Evolutionary conservation across 306 rosid species (phyloP).

Genomic region (Heteromeles arbutifolia): DNA sequence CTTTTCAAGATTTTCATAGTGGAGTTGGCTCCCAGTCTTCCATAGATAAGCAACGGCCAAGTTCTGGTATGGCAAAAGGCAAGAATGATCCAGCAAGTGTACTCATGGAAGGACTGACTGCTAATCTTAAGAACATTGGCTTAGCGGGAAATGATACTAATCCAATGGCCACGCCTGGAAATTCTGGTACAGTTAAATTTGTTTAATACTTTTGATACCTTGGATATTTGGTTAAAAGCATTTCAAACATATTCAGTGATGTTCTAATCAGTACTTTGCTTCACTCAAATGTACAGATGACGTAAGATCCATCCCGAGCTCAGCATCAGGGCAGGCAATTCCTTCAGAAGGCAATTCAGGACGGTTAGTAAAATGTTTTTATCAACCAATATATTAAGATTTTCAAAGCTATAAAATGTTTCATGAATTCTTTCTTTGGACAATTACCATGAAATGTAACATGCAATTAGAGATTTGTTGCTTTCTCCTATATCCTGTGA

Average conservation of each 20-base stretch:
- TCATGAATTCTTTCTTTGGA: background rate
- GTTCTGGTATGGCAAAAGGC: background rate
- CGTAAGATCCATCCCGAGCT: constrained; percentile 36
- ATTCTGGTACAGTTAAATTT: constrained; percentile 45
- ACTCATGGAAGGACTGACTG: constrained; percentile 26
- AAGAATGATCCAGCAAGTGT: constrained; percentile 22
- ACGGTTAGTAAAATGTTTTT: constrained; percentile 35
- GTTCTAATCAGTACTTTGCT: constrained; percentile 1
- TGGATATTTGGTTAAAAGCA: constrained; percentile 1
- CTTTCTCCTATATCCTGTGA: constrained; percentile 1
- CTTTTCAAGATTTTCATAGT: constrained; percentile 43
- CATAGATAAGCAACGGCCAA: constrained; percentile 29
- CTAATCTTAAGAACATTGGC: constrained; percentile 32
- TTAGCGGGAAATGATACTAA: constrained; percentile 29
- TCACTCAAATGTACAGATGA: constrained; percentile 19
- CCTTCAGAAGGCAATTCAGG: constrained; percentile 35
- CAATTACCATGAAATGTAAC: constrained; percentile 12
- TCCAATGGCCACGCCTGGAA: constrained; percentile 33
- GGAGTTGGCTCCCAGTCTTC: constrained; percentile 40
- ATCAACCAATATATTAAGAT: constrained; percentile 3
- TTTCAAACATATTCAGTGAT: constrained; percentile 5
- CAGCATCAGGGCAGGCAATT: constrained; percentile 52
- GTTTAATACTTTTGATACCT: background rate
- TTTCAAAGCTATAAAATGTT: background rate
- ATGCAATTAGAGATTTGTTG: background rate